These are phyloP conservation scores for Penicillium sp. DNA, from an alignment of 2,329 filamentous ascomycete species.

Conservation along the genomic window DNA sequence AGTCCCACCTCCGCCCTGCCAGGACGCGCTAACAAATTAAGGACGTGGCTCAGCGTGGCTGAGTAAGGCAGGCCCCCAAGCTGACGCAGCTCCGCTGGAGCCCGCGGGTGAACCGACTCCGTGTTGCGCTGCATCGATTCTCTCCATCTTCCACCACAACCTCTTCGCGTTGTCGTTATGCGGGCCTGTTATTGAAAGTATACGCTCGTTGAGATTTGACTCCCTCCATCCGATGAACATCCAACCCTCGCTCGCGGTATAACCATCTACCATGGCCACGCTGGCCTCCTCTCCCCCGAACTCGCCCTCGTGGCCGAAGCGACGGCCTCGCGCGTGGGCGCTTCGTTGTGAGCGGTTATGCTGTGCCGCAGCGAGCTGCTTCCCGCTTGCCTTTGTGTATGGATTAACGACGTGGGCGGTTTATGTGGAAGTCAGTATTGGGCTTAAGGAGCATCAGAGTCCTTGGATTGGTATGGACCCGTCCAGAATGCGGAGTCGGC, in stretches of 20 bases:
- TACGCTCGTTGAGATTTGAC: background rate
- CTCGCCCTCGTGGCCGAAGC: slow-evolving; percentile 45
- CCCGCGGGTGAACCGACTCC: background rate
- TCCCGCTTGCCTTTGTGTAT: slow-evolving; percentile 89
- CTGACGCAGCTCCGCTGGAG: slow-evolving; percentile 12
- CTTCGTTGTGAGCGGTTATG: slow-evolving; percentile 74
- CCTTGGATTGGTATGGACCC: slow-evolving; percentile 44
- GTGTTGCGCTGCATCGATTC: background rate
- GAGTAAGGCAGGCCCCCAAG: slow-evolving; percentile 12
- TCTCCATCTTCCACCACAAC: background rate
- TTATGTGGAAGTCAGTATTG: slow-evolving; percentile 81
- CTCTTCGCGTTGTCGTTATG: background rate
- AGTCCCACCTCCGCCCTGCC: background rate
- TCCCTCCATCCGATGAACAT: slow-evolving; percentile 17
- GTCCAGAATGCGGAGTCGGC: background rate
- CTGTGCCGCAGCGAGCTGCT: slow-evolving; percentile 76
- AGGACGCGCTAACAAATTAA: slow-evolving; percentile 9
- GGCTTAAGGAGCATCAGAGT: slow-evolving; percentile 57
- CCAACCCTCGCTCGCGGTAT: slow-evolving; percentile 9
- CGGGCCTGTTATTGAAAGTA: background rate
- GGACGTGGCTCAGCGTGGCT: slow-evolving; percentile 22
- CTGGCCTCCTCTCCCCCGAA: slow-evolving; percentile 42
- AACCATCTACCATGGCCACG: slow-evolving; percentile 38
- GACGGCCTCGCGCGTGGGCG: slow-evolving; percentile 45
- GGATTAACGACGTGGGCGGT: slow-evolving; percentile 87